Evolutionary conservation across 495 filamentous ascomycete genomes (phyloP).

Genomic region (Recurvomyces mirabilis): DNA sequence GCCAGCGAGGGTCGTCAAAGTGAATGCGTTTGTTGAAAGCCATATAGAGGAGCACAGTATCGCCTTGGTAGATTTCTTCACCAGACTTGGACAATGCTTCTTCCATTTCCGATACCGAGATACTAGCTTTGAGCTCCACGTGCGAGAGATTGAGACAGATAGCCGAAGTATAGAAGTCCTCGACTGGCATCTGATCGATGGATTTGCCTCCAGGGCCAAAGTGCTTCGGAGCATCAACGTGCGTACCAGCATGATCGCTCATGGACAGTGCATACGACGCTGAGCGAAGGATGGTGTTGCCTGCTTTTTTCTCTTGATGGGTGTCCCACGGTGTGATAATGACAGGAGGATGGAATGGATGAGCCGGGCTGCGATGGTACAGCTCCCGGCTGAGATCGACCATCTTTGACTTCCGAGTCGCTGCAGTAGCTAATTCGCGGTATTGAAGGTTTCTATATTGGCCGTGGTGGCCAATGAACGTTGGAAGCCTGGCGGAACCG

Average conservation of each 20-base stretch:
- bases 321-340: constrained; percentile 15
- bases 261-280: constrained; percentile 18
- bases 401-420: too few species aligned
- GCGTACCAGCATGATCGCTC: constrained; percentile 22
- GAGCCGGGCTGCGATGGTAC: constrained; percentile 17
- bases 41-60: constrained; percentile 16
- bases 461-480: too few species aligned
- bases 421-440: too few species aligned
- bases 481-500: too few species aligned
- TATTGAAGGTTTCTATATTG: too few species aligned
- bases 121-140: constrained; percentile 14
- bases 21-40: constrained; percentile 17
- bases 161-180: constrained; percentile 19
- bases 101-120: constrained; percentile 18
- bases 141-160: constrained; percentile 17
- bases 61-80: constrained; percentile 14
- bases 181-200: constrained; percentile 18
- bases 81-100: constrained; percentile 10
- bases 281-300: constrained; percentile 16
- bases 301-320: constrained; percentile 20
- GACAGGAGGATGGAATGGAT: constrained; percentile 17
- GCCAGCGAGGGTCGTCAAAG: constrained; percentile 18
- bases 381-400: constrained; percentile 17
- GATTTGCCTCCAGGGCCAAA: constrained; percentile 18
- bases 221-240: constrained; percentile 22